These are phyloP conservation scores for Magnusiomyces clavatus DNA, from an alignment of 1,139 yeast species.

Conservation along the genomic window DNA sequence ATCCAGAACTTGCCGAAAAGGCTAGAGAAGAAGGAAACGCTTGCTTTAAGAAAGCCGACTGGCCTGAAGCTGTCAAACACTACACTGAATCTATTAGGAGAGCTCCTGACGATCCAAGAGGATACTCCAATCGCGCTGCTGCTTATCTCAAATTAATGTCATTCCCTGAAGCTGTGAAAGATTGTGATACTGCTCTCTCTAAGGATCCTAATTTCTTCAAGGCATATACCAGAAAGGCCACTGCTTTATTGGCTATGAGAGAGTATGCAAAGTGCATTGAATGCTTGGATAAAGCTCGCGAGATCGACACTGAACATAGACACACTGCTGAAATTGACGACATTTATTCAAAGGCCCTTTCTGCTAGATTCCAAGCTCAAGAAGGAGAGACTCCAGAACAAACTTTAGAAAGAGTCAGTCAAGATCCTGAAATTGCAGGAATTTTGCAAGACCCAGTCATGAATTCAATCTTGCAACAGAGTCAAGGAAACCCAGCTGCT, in stretches of 20 bases:
- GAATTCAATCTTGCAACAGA: constrained; percentile 93
- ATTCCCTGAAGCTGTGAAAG: constrained; percentile 93
- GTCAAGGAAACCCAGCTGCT: constrained; percentile 93
- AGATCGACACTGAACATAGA: constrained; percentile 61
- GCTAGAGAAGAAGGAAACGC: constrained; percentile 93
- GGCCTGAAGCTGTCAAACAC: constrained; percentile 95
- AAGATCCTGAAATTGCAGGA: constrained; percentile 89
- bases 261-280: constrained; percentile 79
- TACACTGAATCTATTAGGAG: constrained; percentile 95
- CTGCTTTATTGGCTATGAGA: constrained; percentile 84
- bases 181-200: constrained; percentile 83
- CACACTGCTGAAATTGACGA: constrained; percentile 72
- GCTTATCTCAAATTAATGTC: constrained; percentile 90
- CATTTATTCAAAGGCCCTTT: constrained; percentile 66
- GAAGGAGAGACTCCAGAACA: constrained; percentile 95
- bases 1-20: constrained; percentile 90
- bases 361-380: constrained; percentile 69
- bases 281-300: constrained; percentile 72
- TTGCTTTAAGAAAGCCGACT: constrained; percentile 79
- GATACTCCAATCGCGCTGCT: constrained; percentile 97
- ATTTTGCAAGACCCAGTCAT: constrained; percentile 94
- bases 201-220: constrained; percentile 84
- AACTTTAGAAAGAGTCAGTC: constrained; percentile 81
- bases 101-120: constrained; percentile 94
- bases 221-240: constrained; percentile 96